Evolutionary conservation across 164 flowering plant genomes (phyloP).

Genomic region (Litsea cubeba): DNA sequence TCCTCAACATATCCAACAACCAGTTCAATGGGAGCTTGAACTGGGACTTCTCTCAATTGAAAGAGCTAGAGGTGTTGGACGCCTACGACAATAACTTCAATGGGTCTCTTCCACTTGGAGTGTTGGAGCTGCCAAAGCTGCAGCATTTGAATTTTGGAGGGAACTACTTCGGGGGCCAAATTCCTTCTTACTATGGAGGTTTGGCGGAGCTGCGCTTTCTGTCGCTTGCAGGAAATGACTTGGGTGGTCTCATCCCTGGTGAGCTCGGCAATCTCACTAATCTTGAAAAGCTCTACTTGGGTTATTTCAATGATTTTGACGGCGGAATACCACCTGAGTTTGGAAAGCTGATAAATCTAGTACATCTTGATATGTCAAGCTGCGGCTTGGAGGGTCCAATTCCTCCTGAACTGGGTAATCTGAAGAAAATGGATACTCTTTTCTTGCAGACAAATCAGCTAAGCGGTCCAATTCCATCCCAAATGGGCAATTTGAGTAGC

Average conservation of each 20-base stretch:
- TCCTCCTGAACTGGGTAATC: constrained; percentile 52
- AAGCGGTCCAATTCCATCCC: constrained; percentile 43
- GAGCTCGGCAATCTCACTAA: constrained; percentile 57
- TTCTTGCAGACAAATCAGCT: constrained; percentile 56
- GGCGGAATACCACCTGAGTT: constrained; percentile 57
- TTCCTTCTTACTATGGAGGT: constrained; percentile 44
- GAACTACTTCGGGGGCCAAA: constrained; percentile 51
- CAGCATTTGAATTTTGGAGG: constrained; percentile 56
- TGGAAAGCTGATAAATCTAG: constrained; percentile 45
- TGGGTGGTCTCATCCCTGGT: constrained; percentile 44
- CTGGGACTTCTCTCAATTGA: constrained; percentile 39
- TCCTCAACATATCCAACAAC: constrained; percentile 57
- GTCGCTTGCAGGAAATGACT: constrained; percentile 49
- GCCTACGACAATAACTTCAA: constrained; percentile 49
- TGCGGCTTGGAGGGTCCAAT: constrained; percentile 50
- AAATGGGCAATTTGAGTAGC: constrained; percentile 45
- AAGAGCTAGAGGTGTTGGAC: constrained; percentile 44
- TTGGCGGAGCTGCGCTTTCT: constrained; percentile 38
- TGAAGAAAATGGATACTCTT: constrained; percentile 49
- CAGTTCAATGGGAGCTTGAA: constrained; percentile 46
- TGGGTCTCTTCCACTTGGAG: constrained; percentile 44
- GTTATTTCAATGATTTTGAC: constrained; percentile 50
- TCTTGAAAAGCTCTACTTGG: constrained; percentile 48
- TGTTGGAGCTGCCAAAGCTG: constrained; percentile 32
- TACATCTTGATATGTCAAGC: constrained; percentile 47